A percentile compares a stretch with the other conserved stretches of the same genome.
phyloP scores from a whole-genome alignment of 2,329 filamentous ascomycete species.

The Phaeosphaeria sp. region DNA sequence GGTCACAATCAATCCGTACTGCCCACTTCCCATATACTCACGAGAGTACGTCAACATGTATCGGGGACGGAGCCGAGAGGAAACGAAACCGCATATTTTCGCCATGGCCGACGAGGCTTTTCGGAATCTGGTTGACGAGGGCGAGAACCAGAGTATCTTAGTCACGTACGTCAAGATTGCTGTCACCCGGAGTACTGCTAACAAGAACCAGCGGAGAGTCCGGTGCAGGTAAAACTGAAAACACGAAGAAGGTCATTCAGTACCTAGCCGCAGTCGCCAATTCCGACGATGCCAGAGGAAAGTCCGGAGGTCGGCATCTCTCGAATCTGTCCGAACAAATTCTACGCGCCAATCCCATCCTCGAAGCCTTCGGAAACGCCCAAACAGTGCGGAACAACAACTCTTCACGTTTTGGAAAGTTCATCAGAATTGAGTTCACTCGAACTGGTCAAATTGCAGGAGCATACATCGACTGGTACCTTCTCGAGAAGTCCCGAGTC shows the following conservation, averaged over 20 bases:
- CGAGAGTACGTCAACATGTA: slow-evolving; percentile 99
- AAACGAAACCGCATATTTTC: slow-evolving; percentile 96
- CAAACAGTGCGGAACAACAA: slow-evolving; percentile 99
- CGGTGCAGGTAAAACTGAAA: slow-evolving; percentile 97
- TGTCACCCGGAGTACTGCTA: slow-evolving; percentile 11
- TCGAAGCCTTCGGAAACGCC: slow-evolving; percentile 97
- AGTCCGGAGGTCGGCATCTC: slow-evolving; percentile 69
- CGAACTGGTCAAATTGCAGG: slow-evolving; percentile 88
- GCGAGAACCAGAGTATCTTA: slow-evolving; percentile 94
- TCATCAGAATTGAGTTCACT: slow-evolving; percentile 96
- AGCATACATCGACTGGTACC: slow-evolving; percentile 98
- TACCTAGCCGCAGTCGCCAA: slow-evolving; percentile 95
- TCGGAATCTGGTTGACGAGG: slow-evolving; percentile 92
- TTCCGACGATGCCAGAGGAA: slow-evolving; percentile 71
- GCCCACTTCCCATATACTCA: slow-evolving; percentile 89
- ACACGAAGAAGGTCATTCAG: slow-evolving; percentile 99
- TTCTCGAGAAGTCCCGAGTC: slow-evolving; percentile 97
- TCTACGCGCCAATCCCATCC: slow-evolving; percentile 90
- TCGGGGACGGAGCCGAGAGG: slow-evolving; percentile 86
- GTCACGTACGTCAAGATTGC: slow-evolving; percentile 69
- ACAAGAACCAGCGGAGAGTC: slow-evolving; percentile 74
- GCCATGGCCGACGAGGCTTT: slow-evolving; percentile 98
- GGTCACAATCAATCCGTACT: slow-evolving; percentile 97
- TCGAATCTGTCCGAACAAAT: slow-evolving; percentile 96
- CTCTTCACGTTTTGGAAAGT: slow-evolving; percentile 97